phyloP scores from a whole-genome alignment of 2,329 filamentous ascomycete species.

The Xylariaceae sp. region DNA sequence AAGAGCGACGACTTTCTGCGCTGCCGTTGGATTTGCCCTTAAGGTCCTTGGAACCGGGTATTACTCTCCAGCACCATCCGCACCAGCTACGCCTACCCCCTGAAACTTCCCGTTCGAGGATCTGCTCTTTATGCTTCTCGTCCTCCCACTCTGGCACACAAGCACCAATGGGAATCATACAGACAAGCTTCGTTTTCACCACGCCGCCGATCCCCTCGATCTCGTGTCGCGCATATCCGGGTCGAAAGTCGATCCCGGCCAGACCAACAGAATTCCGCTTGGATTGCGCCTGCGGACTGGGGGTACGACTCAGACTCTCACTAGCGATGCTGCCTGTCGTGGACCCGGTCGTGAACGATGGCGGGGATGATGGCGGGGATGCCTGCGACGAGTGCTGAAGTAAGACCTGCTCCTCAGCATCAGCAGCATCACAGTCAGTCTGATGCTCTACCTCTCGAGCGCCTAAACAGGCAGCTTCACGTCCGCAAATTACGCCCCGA shows the following conservation, averaged over 20 bases:
- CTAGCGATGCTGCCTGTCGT: slow-evolving; percentile 17
- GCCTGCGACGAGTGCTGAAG: slow-evolving; percentile 17
- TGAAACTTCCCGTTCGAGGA: slow-evolving; percentile 64
- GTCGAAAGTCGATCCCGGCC: slow-evolving; percentile 38
- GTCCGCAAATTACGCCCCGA: slow-evolving; percentile 81
- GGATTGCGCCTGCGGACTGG: slow-evolving; percentile 35
- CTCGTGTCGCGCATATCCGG: slow-evolving; percentile 80
- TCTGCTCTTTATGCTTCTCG: slow-evolving; percentile 60
- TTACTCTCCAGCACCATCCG: slow-evolving; percentile 79
- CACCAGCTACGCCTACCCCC: slow-evolving; percentile 77
- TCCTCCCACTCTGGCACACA: slow-evolving; percentile 84
- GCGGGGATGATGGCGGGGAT: slow-evolving; percentile 15
- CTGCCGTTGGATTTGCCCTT: slow-evolving; percentile 22
- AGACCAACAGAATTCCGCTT: slow-evolving; percentile 29
- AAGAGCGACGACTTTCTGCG: background rate
- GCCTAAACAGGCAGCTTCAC: slow-evolving; percentile 70
- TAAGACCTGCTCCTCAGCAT: slow-evolving; percentile 46
- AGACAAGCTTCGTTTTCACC: slow-evolving; percentile 83
- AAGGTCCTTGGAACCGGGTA: slow-evolving; percentile 52
- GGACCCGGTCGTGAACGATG: slow-evolving; percentile 13
- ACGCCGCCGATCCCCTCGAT: slow-evolving; percentile 86
- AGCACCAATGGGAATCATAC: slow-evolving; percentile 73
- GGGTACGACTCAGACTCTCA: slow-evolving; percentile 24
- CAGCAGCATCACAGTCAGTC: slow-evolving; percentile 77
- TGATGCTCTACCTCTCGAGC: slow-evolving; percentile 75